These are phyloP conservation scores for Backusella tarrabulga DNA, from an alignment of 192 early-diverging fungal species.

Conservation along the genomic window DNA sequence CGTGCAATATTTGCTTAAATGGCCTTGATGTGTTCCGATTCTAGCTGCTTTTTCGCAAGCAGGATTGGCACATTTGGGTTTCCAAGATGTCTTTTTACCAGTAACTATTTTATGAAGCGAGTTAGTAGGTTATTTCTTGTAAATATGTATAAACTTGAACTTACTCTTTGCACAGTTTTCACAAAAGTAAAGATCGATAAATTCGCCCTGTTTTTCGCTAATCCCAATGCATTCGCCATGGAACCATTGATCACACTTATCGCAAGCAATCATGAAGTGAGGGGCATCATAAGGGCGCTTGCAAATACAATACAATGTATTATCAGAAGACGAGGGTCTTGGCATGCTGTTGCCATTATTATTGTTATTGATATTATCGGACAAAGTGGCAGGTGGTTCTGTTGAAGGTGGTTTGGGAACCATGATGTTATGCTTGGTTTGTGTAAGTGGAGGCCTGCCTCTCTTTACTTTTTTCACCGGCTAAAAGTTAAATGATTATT, in stretches of 20 bases:
- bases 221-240: constrained; percentile 72
- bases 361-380: background rate
- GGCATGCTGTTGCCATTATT: background rate
- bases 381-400: background rate
- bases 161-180: constrained; percentile 45
- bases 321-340: constrained; percentile 2
- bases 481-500: constrained; percentile 1
- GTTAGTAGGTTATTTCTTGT: background rate
- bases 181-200: constrained; percentile 65
- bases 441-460: constrained; percentile 11
- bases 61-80: constrained; percentile 43
- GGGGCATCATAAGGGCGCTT: constrained; percentile 47
- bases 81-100: constrained; percentile 44
- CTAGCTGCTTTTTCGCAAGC: constrained; percentile 40
- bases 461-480: constrained; percentile 13
- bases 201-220: constrained; percentile 46
- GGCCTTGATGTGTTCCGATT: constrained; percentile 16
- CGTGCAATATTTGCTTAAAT: constrained; percentile 49
- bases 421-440: constrained; percentile 6
- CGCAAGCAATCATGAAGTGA: constrained; percentile 73
- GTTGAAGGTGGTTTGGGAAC: background rate
- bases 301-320: constrained; percentile 58
- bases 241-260: constrained; percentile 71
- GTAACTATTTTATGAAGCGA: constrained; percentile 24
- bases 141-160: background rate